These are phyloP conservation scores for Spathaspora sp. DNA, from an alignment of 805 yeast species.

Conservation along the genomic window DNA sequence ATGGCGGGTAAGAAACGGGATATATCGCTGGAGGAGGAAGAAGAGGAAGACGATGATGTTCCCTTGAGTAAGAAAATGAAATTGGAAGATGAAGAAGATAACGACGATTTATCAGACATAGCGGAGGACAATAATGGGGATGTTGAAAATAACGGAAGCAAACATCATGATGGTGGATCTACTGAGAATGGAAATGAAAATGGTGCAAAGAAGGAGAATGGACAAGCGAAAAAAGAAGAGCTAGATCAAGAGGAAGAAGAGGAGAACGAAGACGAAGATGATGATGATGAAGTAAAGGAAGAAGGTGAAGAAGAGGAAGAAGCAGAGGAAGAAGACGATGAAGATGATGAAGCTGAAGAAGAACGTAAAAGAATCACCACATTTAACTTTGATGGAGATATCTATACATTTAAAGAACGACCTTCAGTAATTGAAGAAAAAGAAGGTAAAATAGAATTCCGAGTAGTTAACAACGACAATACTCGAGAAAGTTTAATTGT, in stretches of 20 bases:
- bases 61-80: slow-evolving; percentile 22
- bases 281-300: slow-evolving; percentile 12
- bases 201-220: slow-evolving; percentile 14
- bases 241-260: slow-evolving; percentile 14
- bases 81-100: slow-evolving; percentile 15
- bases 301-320: slow-evolving; percentile 28
- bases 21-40: slow-evolving; percentile 23
- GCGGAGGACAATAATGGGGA: slow-evolving; percentile 10
- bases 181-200: slow-evolving; percentile 17
- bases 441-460: slow-evolving; percentile 88
- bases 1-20: slow-evolving; percentile 36
- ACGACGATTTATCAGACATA: background rate
- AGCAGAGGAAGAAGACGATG: slow-evolving; percentile 39
- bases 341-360: slow-evolving; percentile 42
- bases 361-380: slow-evolving; percentile 40
- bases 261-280: slow-evolving; percentile 10
- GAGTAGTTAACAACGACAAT: slow-evolving; percentile 96
- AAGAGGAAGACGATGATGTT: slow-evolving; percentile 24
- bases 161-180: slow-evolving; percentile 14
- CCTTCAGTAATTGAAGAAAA: slow-evolving; percentile 93
- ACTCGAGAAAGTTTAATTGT: slow-evolving; percentile 84
- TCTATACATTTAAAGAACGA: slow-evolving; percentile 82
- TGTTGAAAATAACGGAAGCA: slow-evolving; percentile 17
- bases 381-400: slow-evolving; percentile 71
- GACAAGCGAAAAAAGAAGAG: slow-evolving; percentile 7